Conservation (phyloP, 2,329 filamentous ascomycete genomes). For the Cordyceps militaris region DNA sequence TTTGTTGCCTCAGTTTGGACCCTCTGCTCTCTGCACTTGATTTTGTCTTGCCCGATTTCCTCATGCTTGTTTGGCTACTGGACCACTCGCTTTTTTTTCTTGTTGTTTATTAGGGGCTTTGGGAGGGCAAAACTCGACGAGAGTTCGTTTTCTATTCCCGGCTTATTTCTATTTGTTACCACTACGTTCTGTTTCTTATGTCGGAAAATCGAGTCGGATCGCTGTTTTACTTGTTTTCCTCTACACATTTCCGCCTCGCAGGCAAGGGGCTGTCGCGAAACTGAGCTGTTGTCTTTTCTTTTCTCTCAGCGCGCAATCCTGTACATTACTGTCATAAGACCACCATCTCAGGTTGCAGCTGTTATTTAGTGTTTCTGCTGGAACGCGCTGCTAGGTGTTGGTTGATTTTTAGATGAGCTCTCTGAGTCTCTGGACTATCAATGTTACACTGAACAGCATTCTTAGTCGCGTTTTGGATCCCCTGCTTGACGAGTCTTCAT, state of each 20-base stretch:
- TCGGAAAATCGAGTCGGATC: constrained; percentile 5
- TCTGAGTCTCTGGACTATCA: constrained; percentile 8
- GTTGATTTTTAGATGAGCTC: constrained; percentile 10
- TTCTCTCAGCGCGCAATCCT: constrained; percentile 31
- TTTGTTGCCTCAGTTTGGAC: background rate
- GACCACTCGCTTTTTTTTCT: background rate
- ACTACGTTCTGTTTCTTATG: constrained; percentile 1
- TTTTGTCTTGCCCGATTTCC: background rate
- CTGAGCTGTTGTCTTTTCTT: background rate
- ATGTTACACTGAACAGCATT: constrained; percentile 8
- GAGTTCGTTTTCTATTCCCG: background rate
- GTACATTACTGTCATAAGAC: constrained; percentile 48
- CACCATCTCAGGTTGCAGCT: constrained; percentile 35
- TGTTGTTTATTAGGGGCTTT: constrained; percentile 1
- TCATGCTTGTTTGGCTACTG: background rate
- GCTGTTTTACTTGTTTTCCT: background rate
- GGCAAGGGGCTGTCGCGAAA: constrained; percentile 9
- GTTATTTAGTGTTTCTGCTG: constrained; percentile 28
- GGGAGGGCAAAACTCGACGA: background rate
- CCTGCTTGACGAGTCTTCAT: background rate
- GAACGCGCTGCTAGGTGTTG: constrained; percentile 17
- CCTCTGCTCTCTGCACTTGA: constrained; percentile 21
- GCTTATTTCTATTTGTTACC: constrained; percentile 1
- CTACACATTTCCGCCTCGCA: constrained; percentile 7
- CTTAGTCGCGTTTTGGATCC: background rate